Evolutionary conservation across 352 stramenopile genomes (phyloP).

Genomic region (Pythium apleroticum): DNA sequence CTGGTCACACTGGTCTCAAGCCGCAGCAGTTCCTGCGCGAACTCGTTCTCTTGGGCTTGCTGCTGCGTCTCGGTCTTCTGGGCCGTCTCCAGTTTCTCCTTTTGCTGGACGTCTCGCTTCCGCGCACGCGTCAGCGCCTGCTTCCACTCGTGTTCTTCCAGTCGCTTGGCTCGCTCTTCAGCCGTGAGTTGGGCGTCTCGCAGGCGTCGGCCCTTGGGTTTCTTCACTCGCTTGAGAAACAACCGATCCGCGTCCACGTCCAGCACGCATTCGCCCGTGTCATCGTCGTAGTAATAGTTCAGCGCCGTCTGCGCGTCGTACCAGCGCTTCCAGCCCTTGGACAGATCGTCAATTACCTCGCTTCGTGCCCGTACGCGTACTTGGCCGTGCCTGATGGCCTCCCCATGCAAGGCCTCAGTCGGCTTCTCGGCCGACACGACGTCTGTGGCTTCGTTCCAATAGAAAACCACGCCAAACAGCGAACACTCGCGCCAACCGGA

Average conservation of each 20-base stretch:
- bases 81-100: constrained; percentile 26
- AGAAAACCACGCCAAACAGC: constrained; percentile 56
- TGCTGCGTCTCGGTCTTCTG: constrained; percentile 20
- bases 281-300: constrained; percentile 69
- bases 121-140: constrained; percentile 48
- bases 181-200: constrained; percentile 24
- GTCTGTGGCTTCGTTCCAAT: constrained; percentile 36
- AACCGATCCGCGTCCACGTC: constrained; percentile 40
- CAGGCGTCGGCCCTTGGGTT: constrained; percentile 10
- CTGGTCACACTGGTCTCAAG: constrained; percentile 55
- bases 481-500: constrained; percentile 49
- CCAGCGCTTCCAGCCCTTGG: constrained; percentile 49
- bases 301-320: constrained; percentile 55
- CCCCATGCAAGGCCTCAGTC: constrained; percentile 40
- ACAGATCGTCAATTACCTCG: constrained; percentile 58
- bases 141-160: constrained; percentile 71
- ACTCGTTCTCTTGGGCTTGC: constrained; percentile 27
- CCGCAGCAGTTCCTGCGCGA: constrained; percentile 37
- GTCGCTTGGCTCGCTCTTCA: constrained; percentile 26
- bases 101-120: constrained; percentile 34
- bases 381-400: constrained; percentile 58
- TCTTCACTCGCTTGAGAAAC: constrained; percentile 40
- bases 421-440: constrained; percentile 57
- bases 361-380: constrained; percentile 49
- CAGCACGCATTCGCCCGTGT: constrained; percentile 62